These are phyloP conservation scores for Ceriops zippeliana DNA, from an alignment of 345 rosid species.

Conservation along the genomic window DNA sequence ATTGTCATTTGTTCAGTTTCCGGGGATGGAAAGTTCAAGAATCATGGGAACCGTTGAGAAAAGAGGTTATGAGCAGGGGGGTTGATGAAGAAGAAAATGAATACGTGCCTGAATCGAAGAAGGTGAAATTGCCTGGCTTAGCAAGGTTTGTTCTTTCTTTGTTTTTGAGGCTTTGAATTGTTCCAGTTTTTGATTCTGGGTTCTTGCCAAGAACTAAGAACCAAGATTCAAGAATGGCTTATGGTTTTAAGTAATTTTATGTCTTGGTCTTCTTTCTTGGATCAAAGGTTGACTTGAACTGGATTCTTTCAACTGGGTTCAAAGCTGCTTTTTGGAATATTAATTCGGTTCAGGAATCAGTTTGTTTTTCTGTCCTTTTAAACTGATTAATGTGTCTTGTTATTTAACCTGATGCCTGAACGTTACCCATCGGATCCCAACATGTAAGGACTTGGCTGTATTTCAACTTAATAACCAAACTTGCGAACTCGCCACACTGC, in stretches of 20 bases:
- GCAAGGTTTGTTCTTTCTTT: slow-evolving; percentile 51
- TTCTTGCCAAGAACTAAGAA: not conserved
- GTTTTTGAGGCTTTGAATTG: not conserved
- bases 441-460: not conserved
- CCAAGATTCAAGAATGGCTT: not conserved
- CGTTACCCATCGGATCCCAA: not conserved
- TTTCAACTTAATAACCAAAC: not conserved
- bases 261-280: slow-evolving; percentile 1
- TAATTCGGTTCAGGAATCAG: not conserved
- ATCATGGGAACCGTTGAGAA: slow-evolving; percentile 50
- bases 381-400: not conserved
- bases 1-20: slow-evolving; percentile 20
- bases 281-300: not conserved
- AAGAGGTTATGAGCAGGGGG: slow-evolving; percentile 45
- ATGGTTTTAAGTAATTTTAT: not conserved
- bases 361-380: not conserved
- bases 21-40: slow-evolving; percentile 61
- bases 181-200: not conserved
- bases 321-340: not conserved
- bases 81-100: slow-evolving; percentile 46
- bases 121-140: slow-evolving; percentile 70
- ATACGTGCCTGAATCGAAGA: slow-evolving; percentile 55
- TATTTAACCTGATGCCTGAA: not conserved
- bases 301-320: not conserved
- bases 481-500: not conserved